Evolutionary conservation across 257 asterid genomes (phyloP).

Genomic region (Solanum appendiculatum): DNA sequence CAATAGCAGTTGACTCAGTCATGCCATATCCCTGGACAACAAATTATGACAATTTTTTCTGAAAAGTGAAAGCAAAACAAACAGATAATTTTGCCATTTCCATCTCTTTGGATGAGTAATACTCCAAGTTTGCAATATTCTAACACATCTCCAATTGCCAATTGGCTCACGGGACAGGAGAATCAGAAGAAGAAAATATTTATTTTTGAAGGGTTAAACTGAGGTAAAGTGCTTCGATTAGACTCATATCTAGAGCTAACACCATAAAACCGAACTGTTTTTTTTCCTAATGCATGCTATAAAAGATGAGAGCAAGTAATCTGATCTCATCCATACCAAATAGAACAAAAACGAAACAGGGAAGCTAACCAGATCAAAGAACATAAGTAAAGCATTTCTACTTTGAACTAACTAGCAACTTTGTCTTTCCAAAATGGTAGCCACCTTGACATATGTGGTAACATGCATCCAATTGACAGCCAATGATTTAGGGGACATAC

Average conservation of each 20-base stretch:
- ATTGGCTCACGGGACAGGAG: not conserved
- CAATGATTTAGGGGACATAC: constrained; percentile 9
- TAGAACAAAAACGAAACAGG: not conserved
- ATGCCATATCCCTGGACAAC: constrained; percentile 72
- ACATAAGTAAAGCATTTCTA: not conserved
- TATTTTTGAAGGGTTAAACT: not conserved
- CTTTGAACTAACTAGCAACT: not conserved
- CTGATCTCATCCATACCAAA: not conserved
- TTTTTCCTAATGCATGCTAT: not conserved
- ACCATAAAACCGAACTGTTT: not conserved
- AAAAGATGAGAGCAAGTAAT: not conserved
- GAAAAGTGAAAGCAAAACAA: not conserved
- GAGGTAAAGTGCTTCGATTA: not conserved
- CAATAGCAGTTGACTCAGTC: constrained; percentile 77
- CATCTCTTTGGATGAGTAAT: not conserved
- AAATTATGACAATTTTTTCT: not conserved
- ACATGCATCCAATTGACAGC: not conserved
- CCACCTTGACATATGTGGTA: not conserved
- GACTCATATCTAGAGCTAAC: not conserved
- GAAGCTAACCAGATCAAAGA: not conserved
- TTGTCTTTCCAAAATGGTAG: not conserved
- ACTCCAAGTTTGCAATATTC: not conserved
- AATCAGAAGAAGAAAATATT: not conserved
- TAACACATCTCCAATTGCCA: not conserved
- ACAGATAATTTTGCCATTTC: not conserved